Base-by-base conservation (phyloP, 2,329 filamentous ascomycete species). In the Diaporthe sp. region DNA sequence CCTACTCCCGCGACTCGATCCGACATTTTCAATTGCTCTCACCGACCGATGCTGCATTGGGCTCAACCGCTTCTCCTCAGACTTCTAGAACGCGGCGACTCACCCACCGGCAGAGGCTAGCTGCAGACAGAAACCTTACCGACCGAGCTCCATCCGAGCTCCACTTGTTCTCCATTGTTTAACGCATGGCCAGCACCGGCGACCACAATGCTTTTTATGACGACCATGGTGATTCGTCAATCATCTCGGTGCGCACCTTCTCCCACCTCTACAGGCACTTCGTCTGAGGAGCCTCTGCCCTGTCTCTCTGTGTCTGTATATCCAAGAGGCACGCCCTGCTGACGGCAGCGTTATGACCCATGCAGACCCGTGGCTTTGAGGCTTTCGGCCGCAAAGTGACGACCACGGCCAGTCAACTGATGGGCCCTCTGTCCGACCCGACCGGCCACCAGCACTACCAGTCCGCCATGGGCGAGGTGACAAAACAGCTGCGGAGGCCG, bases 331-430 rank as follows among this genome's bases (percentile, higher is more conserved):
- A 51, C 55, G 71, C 72, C 61, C 71, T 61, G 72, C 76, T 77
- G 65, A 77, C 70, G 25, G 34, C 39, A 67, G 57, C 71, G 55
- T 75, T 72, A 71, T 55, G 57, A 71, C 58, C 73, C 53, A 77
- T 78, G 70, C 81, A 98, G 95, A 92, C 95, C 73, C 94, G 95
- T 80, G 94, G 97, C 78, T 88, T 98, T 80, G 96, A 98, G 86
- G 94, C 95, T 73, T 98, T 99, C 85, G 92, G 95, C 79, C 93
- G 96, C 82, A 99, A 98, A 86, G 95, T 98, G 78, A 97, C 96
- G 42, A 95, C 95, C 39, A 98, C 97, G 28, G 97, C 97, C 74
- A 94, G 92, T 81, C 95, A 98, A 84, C 89, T 99, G 79, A 98
- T 98, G 81, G 93, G 90, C 60, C 92, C 93, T 62, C 85, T 91